A percentile compares a stretch with the other conserved stretches of the same genome.
These are phyloP conservation scores for Hyaloperonospora brassicae DNA, from an alignment of 352 stramenopile genomes.

Conservation along the genomic window DNA sequence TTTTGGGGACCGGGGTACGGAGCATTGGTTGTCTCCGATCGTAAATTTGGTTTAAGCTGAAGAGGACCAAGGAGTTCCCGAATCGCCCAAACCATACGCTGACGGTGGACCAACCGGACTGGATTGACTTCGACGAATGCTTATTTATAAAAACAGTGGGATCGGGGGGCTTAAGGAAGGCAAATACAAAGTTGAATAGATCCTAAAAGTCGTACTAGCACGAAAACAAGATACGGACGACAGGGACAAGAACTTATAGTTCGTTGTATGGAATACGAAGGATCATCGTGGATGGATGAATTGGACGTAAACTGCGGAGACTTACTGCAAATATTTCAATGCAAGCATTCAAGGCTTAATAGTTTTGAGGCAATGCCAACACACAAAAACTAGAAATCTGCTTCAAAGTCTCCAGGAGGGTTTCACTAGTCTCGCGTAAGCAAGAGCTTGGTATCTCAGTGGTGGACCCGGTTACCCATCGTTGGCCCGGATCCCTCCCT, in stretches of 20 bases:
- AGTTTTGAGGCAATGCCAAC: neutral
- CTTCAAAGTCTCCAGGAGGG: too few species aligned
- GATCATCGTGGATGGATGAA: neutral
- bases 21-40: neutral
- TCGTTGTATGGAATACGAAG: neutral
- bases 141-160: neutral
- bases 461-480: too few species aligned
- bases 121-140: constrained; percentile 1
- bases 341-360: neutral
- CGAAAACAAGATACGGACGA: neutral
- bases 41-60: constrained; percentile 1
- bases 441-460: too few species aligned
- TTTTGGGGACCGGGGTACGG: neutral
- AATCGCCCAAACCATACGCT: too few species aligned
- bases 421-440: too few species aligned
- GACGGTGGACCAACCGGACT: neutral
- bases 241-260: neutral
- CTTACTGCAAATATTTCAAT: neutral
- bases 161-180: neutral
- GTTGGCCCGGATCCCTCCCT: too few species aligned
- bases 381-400: too few species aligned
- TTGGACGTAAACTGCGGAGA: neutral
- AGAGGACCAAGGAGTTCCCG: neutral
- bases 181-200: neutral
- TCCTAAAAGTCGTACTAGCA: neutral